A percentile compares a stretch with the other conserved stretches of the same genome.
phyloP scores from a whole-genome alignment of 148 eudicot species.

The Gaultheria prostrata region DNA sequence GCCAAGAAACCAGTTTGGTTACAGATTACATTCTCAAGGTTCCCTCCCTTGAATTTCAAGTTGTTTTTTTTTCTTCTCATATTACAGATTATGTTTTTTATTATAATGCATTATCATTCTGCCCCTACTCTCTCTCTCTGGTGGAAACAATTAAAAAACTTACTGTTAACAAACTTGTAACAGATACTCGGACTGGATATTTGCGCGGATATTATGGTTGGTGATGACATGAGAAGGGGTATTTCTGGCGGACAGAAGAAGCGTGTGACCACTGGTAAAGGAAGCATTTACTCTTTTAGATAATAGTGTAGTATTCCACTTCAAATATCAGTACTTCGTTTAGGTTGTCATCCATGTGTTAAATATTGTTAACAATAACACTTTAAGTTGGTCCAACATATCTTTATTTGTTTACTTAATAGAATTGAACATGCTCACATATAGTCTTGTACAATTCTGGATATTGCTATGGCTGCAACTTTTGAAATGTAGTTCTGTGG shows the following conservation, averaged over 20 bases:
- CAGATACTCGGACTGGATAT: slow-evolving; percentile 41
- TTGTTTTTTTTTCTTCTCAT: too few relatives aligned
- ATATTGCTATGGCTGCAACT: neutral
- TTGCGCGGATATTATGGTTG: slow-evolving; percentile 40
- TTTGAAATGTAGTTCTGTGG: neutral
- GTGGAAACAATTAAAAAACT: neutral
- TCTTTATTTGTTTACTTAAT: neutral
- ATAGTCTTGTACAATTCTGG: too few relatives aligned
- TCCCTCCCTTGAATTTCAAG: neutral
- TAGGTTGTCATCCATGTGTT: neutral
- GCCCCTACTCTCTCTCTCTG: neutral
- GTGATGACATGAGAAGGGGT: slow-evolving; percentile 49
- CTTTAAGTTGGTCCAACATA: neutral
- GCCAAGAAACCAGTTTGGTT: slow-evolving; percentile 40
- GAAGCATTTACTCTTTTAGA: neutral
- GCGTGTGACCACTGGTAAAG: slow-evolving; percentile 40
- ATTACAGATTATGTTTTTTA: neutral
- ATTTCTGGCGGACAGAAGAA: slow-evolving; percentile 53
- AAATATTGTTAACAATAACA: neutral
- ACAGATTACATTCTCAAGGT: slow-evolving; percentile 49
- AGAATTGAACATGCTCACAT: too few relatives aligned
- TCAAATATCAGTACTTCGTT: neutral
- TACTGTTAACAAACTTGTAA: neutral
- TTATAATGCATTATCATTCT: neutral
- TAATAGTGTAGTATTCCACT: neutral